These are phyloP conservation scores for Immersiporthe knoxdaviesiana DNA, from an alignment of 2,329 filamentous ascomycete species.

Conservation along the genomic window DNA sequence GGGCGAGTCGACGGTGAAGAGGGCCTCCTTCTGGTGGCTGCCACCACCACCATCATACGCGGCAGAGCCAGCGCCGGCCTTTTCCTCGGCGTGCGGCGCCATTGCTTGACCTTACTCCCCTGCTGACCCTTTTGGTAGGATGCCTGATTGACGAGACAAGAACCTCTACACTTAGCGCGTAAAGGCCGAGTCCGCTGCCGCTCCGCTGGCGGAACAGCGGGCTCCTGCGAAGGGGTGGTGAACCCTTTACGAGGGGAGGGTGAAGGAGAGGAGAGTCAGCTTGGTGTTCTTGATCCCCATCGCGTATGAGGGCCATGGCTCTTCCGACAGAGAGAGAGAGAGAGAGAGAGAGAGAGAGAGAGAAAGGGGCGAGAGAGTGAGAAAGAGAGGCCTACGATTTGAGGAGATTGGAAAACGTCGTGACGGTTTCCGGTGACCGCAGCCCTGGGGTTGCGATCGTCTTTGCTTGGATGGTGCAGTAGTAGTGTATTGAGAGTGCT, in stretches of 20 bases:
- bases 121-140: conserved; percentile 30
- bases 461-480: conserved; percentile 23
- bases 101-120: conserved; percentile 63
- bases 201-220: conserved; percentile 90
- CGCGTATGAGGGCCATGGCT: too few species aligned
- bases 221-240: conserved; percentile 96
- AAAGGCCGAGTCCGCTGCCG: conserved; percentile 71
- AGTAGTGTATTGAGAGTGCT: neutral
- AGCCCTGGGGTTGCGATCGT: conserved; percentile 58
- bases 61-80: conserved; percentile 54
- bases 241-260: conserved; percentile 63
- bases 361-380: too few species aligned
- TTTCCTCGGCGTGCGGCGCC: conserved; percentile 85
- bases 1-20: conserved; percentile 88
- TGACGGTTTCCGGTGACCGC: conserved; percentile 72
- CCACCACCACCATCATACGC: conserved; percentile 64
- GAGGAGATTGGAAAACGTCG: conserved; percentile 98
- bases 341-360: neutral
- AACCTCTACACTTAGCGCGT: conserved; percentile 54
- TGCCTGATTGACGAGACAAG: conserved; percentile 25
- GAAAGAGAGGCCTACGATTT: conserved; percentile 86
- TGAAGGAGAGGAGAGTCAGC: conserved; percentile 33
- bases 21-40: conserved; percentile 54
- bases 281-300: conserved; percentile 23
- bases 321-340: neutral